Evolutionary conservation across 805 yeast species (phyloP).

Genomic region (Saturnispora mendoncae): DNA sequence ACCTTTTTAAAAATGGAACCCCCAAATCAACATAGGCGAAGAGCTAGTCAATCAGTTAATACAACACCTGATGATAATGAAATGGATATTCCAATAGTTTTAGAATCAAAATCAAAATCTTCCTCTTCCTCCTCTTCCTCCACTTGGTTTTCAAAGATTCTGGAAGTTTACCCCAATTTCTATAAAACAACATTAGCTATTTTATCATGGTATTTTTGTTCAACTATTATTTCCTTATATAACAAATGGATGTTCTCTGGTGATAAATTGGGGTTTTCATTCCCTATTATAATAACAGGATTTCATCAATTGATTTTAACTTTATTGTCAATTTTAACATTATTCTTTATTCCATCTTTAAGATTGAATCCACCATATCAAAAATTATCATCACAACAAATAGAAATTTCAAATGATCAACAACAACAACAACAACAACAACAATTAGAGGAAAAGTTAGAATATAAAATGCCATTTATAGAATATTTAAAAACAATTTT

Average conservation of each 20-base stretch:
- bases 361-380: constrained; percentile 33
- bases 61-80: background rate
- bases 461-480: constrained; percentile 25
- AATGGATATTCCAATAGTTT: background rate
- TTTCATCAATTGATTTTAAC: constrained; percentile 73
- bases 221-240: constrained; percentile 65
- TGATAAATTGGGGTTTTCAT: constrained; percentile 62
- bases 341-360: constrained; percentile 40
- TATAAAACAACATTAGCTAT: constrained; percentile 24
- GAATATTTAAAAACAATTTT: constrained; percentile 48
- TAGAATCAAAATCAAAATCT: background rate
- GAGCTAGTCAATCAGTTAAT: background rate
- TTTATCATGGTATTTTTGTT: constrained; percentile 54
- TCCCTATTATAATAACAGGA: constrained; percentile 78
- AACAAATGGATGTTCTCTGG: constrained; percentile 96
- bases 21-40: background rate
- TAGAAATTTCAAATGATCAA: no score
- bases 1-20: no score
- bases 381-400: background rate
- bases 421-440: no score
- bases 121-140: background rate
- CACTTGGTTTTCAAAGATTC: constrained; percentile 9
- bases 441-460: background rate
- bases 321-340: constrained; percentile 37
- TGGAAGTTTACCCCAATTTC: constrained; percentile 22